Base-by-base conservation (phyloP, 2,329 filamentous ascomycete species). In the Trichoderma guizhouense region DNA sequence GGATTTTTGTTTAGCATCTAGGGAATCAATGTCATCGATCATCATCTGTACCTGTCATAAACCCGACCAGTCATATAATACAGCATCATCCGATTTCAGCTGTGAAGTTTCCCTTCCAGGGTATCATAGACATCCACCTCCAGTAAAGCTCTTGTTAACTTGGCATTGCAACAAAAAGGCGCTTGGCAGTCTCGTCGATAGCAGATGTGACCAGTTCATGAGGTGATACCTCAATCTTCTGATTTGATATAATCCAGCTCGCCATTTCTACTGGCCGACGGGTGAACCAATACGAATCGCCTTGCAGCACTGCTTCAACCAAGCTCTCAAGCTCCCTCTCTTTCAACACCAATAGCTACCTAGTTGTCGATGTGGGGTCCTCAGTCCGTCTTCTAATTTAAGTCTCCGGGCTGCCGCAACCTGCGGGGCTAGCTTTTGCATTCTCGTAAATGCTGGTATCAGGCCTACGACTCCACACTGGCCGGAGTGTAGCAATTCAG, bases 331-430 rank as follows among this genome's bases (percentile, higher is more conserved):
- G 21, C 28, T 34, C 21, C 9, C 30, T 26, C 14, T 51, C 53
- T 30, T 26, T 39, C 26, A 28, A 53, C 12, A 39, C 24, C 26
- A 60, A 18, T 18, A 18, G 43, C 12, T n/a, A 61, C 15, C 57
- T 69, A 57, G 9, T 39, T 53, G 57, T 34, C n/a, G 9, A n/a
- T 69, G 67, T 62, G 67, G 67, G 57, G 55, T 51, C 34, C 34
- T n/a, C 39, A 51, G 26, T 69, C 67, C 67, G 57, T 69, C 57
- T 69, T 53, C 57, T 62, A 69, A 69, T 69, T 36, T 15, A 69
- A 69, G 67, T 69, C 67, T 36, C 67, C 67, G 57, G 39, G 28
- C 34, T 21, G 21, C 67, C 55, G 57, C 57, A 47, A 62, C 61
- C 28, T 62, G 67, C 67, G 67, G 67, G 67, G 57, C 57, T 28